Conservation (phyloP, 148 eudicot genomes). For the Rheum nobile region DNA sequence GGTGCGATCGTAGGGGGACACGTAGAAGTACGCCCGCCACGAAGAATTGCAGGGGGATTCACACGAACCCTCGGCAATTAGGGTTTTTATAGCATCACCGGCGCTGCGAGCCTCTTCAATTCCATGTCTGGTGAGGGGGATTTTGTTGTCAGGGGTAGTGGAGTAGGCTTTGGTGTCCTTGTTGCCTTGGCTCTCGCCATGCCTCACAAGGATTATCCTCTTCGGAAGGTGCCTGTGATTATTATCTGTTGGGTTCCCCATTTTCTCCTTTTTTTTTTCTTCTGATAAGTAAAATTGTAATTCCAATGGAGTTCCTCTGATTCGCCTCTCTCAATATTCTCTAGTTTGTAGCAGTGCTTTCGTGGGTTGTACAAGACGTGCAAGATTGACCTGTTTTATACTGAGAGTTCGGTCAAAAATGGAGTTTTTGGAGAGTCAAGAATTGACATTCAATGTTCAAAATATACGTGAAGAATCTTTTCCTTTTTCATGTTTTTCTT, state of each 20-base stretch:
- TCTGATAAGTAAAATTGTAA: no score
- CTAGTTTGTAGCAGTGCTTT: no score
- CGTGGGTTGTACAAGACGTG: no score
- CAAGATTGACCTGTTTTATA: no score
- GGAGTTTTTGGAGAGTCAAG: no score
- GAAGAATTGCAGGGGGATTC: background rate
- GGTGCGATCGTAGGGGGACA: constrained; percentile 73
- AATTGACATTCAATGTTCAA: no score
- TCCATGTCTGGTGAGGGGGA: constrained; percentile 49
- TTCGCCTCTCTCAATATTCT: no score
- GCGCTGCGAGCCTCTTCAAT: constrained; percentile 30
- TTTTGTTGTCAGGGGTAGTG: constrained; percentile 50
- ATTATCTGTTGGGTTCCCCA: background rate
- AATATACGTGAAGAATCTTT: no score
- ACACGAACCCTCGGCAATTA: constrained; percentile 21
- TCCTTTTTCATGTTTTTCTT: no score
- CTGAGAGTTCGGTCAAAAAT: no score
- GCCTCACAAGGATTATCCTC: constrained; percentile 69
- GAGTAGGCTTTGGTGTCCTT: constrained; percentile 39
- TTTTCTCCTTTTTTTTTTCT: background rate
- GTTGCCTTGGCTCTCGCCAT: constrained; percentile 83
- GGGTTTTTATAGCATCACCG: constrained; percentile 35
- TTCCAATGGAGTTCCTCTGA: no score
- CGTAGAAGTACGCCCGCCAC: constrained; percentile 70
- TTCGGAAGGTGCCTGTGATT: constrained; percentile 39